Evolutionary conservation across 331 rosid genomes (phyloP).

Genomic region (Ulmus americana): DNA sequence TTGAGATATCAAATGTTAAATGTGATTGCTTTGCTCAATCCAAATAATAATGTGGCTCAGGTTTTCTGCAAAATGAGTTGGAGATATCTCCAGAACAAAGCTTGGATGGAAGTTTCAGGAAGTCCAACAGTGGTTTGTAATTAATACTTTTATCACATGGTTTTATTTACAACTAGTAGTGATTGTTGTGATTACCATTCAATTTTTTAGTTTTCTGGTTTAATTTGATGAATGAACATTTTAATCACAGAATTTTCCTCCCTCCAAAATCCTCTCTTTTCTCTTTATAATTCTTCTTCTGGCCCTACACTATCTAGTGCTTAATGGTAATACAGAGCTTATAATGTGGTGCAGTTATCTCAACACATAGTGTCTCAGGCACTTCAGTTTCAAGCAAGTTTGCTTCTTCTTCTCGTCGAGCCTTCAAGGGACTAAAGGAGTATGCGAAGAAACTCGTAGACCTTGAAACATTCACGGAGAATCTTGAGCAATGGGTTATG

Average conservation of each 20-base stretch:
- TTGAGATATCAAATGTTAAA: not conserved
- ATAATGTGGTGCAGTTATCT: constrained; percentile 40
- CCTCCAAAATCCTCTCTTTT: no score
- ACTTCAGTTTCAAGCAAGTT: constrained; percentile 50
- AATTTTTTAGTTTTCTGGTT: no score
- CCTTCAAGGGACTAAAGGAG: constrained; percentile 57
- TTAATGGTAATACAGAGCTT: constrained; percentile 21
- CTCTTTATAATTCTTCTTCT: not conserved
- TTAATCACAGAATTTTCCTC: no score
- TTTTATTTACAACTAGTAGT: no score
- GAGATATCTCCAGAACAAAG: constrained; percentile 56
- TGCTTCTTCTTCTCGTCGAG: constrained; percentile 48
- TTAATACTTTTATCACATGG: constrained; percentile 1
- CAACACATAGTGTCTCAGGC: constrained; percentile 49
- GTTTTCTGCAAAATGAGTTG: constrained; percentile 50
- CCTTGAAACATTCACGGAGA: constrained; percentile 44
- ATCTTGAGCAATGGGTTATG: constrained; percentile 58
- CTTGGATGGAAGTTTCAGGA: constrained; percentile 67
- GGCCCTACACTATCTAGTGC: not conserved
- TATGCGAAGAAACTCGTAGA: constrained; percentile 56
- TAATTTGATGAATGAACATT: no score
- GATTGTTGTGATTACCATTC: no score
- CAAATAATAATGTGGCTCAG: constrained; percentile 29
- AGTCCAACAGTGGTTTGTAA: constrained; percentile 52
- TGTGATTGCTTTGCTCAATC: constrained; percentile 3